Conservation (phyloP, 768 basidiomycete species). For the Russula emetica region DNA sequence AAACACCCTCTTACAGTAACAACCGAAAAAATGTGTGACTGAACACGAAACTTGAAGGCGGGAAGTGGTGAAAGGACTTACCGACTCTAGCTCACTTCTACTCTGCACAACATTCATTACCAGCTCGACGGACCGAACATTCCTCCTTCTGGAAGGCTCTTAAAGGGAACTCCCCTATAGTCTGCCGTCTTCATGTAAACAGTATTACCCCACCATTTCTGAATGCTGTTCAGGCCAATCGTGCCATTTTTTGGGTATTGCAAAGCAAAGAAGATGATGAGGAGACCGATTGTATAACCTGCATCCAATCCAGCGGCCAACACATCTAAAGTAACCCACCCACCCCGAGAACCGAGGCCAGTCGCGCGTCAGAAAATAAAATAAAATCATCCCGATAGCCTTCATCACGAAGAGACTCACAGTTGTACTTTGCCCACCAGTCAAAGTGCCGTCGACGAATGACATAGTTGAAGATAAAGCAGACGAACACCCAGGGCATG, state of each 20-base stretch:
- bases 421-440: constrained; percentile 43
- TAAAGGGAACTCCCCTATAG: constrained; percentile 22
- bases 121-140: constrained; percentile 27
- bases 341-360: too few species aligned
- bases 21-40: too few species aligned
- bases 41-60: too few species aligned
- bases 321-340: constrained; percentile 40
- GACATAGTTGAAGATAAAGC: constrained; percentile 38
- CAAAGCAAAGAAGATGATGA: constrained; percentile 50
- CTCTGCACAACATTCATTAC: background rate
- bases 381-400: constrained; percentile 23
- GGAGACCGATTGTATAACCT: constrained; percentile 53
- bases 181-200: constrained; percentile 36
- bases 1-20: too few species aligned
- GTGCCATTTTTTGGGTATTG: too few species aligned
- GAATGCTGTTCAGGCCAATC: constrained; percentile 44
- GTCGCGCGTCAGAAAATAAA: constrained; percentile 23
- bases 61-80: too few species aligned
- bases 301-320: constrained; percentile 68
- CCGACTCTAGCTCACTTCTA: too few species aligned
- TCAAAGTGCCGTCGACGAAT: constrained; percentile 38
- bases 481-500: constrained; percentile 38
- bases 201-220: constrained; percentile 70
- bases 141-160: constrained; percentile 3
- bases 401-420: constrained; percentile 6